These are phyloP conservation scores for Globisporangium nagaii DNA, from an alignment of 352 stramenopile genomes.

Conservation along the genomic window DNA sequence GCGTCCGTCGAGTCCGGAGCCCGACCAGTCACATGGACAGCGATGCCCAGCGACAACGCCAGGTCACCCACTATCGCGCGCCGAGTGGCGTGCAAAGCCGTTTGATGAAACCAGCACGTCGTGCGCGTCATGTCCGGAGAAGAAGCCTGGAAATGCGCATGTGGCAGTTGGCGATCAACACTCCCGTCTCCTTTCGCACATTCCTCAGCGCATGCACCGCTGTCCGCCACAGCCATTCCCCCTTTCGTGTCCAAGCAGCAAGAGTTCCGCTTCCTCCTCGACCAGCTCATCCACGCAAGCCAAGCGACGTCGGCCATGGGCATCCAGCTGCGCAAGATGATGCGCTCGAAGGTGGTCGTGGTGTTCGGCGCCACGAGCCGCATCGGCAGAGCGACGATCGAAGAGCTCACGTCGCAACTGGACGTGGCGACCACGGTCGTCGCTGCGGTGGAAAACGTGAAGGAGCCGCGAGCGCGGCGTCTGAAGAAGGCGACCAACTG, in stretches of 20 bases:
- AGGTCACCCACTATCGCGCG: too few species aligned
- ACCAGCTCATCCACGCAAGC: not conserved
- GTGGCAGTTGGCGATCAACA: conserved; percentile 7
- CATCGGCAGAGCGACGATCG: conserved; percentile 49
- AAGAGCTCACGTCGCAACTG: conserved; percentile 33
- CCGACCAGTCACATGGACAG: too few species aligned
- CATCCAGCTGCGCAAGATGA: conserved; percentile 52
- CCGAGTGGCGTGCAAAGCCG: too few species aligned
- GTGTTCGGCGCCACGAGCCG: conserved; percentile 73
- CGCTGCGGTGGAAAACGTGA: conserved; percentile 47
- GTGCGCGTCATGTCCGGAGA: too few species aligned
- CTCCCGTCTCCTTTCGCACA: not conserved
- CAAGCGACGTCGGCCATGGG: conserved; percentile 33
- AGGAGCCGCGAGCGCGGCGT: conserved; percentile 38
- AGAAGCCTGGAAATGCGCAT: not conserved
- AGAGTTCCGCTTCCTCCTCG: not conserved
- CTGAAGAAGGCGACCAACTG: conserved; percentile 53
- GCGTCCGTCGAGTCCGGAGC: too few species aligned
- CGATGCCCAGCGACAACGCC: too few species aligned
- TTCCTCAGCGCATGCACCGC: not conserved
- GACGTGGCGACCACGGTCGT: conserved; percentile 46
- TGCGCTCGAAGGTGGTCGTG: conserved; percentile 55
- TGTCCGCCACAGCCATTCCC: not conserved
- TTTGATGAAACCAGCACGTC: too few species aligned
- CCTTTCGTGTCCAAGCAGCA: not conserved